phyloP scores from a whole-genome alignment of 1,139 yeast species.

The Suhomyces choctaworum region DNA sequence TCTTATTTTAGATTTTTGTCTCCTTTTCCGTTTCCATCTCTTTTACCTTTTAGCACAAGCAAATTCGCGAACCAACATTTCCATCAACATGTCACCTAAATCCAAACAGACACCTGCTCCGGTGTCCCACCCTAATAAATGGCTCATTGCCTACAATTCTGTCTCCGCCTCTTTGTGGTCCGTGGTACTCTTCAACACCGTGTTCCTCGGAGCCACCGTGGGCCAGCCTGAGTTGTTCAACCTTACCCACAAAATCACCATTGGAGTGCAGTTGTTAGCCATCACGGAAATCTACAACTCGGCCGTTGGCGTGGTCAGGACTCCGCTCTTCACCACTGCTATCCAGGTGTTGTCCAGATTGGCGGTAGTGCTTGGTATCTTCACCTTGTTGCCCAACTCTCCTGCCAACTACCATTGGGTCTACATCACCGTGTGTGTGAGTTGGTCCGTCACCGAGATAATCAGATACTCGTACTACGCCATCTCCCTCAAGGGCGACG shows the following conservation, averaged over 20 bases:
- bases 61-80: too few species aligned
- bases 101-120: too few species aligned
- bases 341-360: slow-evolving; percentile 88
- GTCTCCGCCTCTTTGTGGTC: slow-evolving; percentile 49
- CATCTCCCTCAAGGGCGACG: slow-evolving; percentile 54
- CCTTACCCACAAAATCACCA: slow-evolving; percentile 59
- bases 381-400: slow-evolving; percentile 68
- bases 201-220: slow-evolving; percentile 33
- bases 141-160: slow-evolving; percentile 48
- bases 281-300: slow-evolving; percentile 80
- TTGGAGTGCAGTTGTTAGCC: slow-evolving; percentile 80
- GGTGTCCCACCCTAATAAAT: slow-evolving; percentile 33
- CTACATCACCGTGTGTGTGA: slow-evolving; percentile 65
- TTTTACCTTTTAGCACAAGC: too few species aligned
- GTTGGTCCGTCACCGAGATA: slow-evolving; percentile 92
- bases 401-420: slow-evolving; percentile 62
- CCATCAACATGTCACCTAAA: too few species aligned
- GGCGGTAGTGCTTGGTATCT: slow-evolving; percentile 80
- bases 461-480: slow-evolving; percentile 88
- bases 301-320: slow-evolving; percentile 71
- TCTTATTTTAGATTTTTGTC: too few species aligned
- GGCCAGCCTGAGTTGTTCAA: slow-evolving; percentile 65
- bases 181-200: slow-evolving; percentile 43
- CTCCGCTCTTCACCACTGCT: slow-evolving; percentile 79
- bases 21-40: too few species aligned